Conservation (phyloP, 805 yeast species). For the Kodamaea hsintzibuensis region DNA sequence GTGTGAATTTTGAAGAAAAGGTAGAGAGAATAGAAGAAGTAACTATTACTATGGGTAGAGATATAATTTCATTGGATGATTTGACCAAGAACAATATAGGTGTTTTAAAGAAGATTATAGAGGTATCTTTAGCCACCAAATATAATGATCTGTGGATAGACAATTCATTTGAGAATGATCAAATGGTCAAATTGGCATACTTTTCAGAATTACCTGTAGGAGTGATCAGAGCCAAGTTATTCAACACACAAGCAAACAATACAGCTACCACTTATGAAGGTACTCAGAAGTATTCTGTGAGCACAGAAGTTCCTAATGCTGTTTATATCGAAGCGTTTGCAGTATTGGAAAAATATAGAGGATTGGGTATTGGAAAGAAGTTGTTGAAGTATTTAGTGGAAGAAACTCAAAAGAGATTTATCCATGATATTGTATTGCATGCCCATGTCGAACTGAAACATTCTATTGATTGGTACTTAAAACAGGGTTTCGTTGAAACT, state of each 20-base stretch:
- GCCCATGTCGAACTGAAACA: constrained; percentile 47
- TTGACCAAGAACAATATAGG: constrained; percentile 62
- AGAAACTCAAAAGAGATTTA: constrained; percentile 53
- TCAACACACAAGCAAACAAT: constrained; percentile 38
- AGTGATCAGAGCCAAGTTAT: constrained; percentile 58
- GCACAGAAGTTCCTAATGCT: constrained; percentile 46
- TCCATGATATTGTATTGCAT: constrained; percentile 55
- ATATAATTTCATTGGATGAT: constrained; percentile 53
- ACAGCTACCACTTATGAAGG: constrained; percentile 31
- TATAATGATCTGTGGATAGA: constrained; percentile 56
- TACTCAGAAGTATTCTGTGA: constrained; percentile 20
- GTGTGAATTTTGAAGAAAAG: too few species aligned
- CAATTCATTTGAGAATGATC: constrained; percentile 47
- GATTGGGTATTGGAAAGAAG: constrained; percentile 59
- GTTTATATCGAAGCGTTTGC: constrained; percentile 68
- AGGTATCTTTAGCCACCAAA: constrained; percentile 48
- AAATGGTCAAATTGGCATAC: constrained; percentile 59
- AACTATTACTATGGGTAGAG: constrained; percentile 43
- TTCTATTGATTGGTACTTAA: constrained; percentile 52
- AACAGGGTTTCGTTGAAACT: constrained; percentile 46
- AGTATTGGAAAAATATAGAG: constrained; percentile 64
- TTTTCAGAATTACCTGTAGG: constrained; percentile 83
- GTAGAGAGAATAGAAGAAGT: too few species aligned
- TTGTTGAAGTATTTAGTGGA: constrained; percentile 58
- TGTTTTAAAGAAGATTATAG: constrained; percentile 56